Evolutionary conservation across 257 asterid genomes (phyloP), one percentile per base, ranked within the genome.

Genomic region (Plectranthus barbatus): DNA sequence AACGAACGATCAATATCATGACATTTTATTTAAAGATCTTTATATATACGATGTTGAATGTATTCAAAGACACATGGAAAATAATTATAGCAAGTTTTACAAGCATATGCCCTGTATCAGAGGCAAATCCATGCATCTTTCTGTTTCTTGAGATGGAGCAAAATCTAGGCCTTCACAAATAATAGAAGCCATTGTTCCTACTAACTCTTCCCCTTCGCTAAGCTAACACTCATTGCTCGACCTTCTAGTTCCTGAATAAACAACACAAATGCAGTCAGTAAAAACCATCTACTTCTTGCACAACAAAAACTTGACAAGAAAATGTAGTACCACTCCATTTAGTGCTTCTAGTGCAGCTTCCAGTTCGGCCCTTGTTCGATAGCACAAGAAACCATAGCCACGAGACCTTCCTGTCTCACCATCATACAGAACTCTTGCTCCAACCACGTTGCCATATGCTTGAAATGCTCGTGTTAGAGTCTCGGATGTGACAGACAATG

Each of bases 351-450:
- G 80, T 51, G 99, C 99, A 54, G 87, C 57, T 23, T 92, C 95
- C 83, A 86, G 83, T 60, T 88, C 95, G 19, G 54, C 83, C 69
- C 53, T 73, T 0, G 86, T 89, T 24, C 76, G 81, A 33, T 80
- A 88, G 77, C 79, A 68, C 4, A 92, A 95, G 46, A 92, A 92
- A 1, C 99, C 99, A 34, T 92, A 92, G 49, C 97, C 99, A 39
- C 97, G 94, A 7, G 97, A 92, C 48, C 76, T 77, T 44, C 96
- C 95, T 0, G 95, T 86, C 68, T 86, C 96, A 0, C 96, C 95
- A 53, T 88, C 88, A 4, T 84, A 88, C 9, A 90, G 62, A 61
- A 90, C 97, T 54, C 99, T 78, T 0, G 96, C 97, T 47, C 96
- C 95, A 0, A 86, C 88, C 56, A 89, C 82, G 19, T 71, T 75